Evolutionary conservation across 805 yeast genomes (phyloP), one percentile per base, ranked within the genome.

Genomic region (Candida insectorum): DNA sequence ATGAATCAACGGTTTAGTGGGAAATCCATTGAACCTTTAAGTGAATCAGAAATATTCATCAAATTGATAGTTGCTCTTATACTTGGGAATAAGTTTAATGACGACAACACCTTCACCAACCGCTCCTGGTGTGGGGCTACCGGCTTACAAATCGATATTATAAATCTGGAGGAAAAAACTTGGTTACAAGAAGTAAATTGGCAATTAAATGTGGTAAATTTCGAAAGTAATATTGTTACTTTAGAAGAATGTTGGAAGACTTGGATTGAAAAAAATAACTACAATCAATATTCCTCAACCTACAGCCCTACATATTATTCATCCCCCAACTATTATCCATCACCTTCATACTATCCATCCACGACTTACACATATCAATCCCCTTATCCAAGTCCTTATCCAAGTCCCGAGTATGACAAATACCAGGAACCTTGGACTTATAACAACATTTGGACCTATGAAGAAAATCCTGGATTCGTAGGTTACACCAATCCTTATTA

Each of bases 121-220:
- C 81, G 79, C 51, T 86, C 96, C 6, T 91, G 98, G 98, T 76
- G 87, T 26, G 88, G 87, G 41, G 97, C 97, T n/a, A 85, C 96
- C 4, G 94, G 94, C 13, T 71, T 91, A 42, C 60, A 75, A 5
- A 68, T 85, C 30, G 51, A 52, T 2, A 59, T 71, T 22, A 70
- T 91, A 42, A 87, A 89, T 50, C 49, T 54, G 12, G 62, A 77
- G 40, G 98, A 91, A 64, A 74, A 73, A 34, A 66, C 63, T 28
- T 91, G 94, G 91, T 69, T 86, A 39, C 48, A 53, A 7, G 65
- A 68, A 21, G 68, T 81, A 32, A 61, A 76, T 39, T 82, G 87
- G 85, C 71, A 67, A 48, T 60, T 82, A 36, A 64, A 57, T 39
- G 69, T 62, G 3, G 69, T 61, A 23, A 52, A 54, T 31, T 64